These are phyloP conservation scores for Asterophora parasitica DNA, from an alignment of 768 basidiomycete genomes.

Conservation along the genomic window DNA sequence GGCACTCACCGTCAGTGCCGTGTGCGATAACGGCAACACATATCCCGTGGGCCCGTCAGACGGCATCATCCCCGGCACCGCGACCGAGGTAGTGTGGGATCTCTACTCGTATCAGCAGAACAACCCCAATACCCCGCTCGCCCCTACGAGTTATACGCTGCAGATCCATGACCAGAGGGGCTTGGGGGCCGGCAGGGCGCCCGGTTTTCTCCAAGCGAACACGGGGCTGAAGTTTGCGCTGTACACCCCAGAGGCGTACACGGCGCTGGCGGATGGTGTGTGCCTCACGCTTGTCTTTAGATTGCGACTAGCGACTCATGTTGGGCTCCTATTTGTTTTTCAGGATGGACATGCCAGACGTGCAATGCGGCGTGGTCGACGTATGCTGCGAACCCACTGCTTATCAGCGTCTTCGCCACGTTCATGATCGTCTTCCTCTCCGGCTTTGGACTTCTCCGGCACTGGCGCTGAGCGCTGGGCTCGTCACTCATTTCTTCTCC, in stretches of 20 bases:
- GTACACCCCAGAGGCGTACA: slow-evolving; percentile 75
- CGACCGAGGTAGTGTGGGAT: slow-evolving; percentile 77
- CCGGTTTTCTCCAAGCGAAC: slow-evolving; percentile 69
- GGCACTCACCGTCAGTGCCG: slow-evolving; percentile 73
- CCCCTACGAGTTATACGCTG: slow-evolving; percentile 71
- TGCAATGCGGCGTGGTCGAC: slow-evolving; percentile 39
- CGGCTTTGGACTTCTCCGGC: slow-evolving; percentile 54
- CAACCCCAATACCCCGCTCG: slow-evolving; percentile 60
- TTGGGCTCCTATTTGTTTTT: slow-evolving; percentile 21
- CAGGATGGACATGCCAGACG: slow-evolving; percentile 54
- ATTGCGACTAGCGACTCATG: slow-evolving; percentile 25
- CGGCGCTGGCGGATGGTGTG: slow-evolving; percentile 52
- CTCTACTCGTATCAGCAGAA: slow-evolving; percentile 66
- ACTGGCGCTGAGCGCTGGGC: slow-evolving; percentile 7
- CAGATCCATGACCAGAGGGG: slow-evolving; percentile 83
- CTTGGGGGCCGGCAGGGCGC: slow-evolving; percentile 46
- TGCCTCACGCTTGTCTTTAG: not conserved
- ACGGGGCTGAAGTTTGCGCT: slow-evolving; percentile 74
- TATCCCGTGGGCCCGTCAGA: slow-evolving; percentile 82
- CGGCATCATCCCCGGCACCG: slow-evolving; percentile 65
- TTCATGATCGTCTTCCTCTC: slow-evolving; percentile 62
- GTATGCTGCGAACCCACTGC: slow-evolving; percentile 45
- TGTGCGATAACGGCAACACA: slow-evolving; percentile 83
- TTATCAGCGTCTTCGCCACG: slow-evolving; percentile 49
- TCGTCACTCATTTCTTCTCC: no score